Evolutionary conservation across 2,329 filamentous ascomycete species (phyloP).

Genomic region (Monosporascus cannonballus): DNA sequence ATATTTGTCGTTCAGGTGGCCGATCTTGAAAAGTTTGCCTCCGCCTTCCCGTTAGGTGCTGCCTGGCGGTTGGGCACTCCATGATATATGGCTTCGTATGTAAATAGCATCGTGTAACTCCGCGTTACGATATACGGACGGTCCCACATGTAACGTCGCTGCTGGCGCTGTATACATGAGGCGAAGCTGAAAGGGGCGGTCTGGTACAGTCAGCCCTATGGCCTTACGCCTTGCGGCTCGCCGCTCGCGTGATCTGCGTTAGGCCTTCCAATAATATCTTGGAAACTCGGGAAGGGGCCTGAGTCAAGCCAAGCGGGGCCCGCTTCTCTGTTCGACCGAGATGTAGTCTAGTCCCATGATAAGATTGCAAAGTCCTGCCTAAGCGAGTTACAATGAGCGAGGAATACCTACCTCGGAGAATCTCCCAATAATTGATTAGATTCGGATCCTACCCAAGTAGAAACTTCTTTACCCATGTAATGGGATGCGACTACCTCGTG

Average conservation of each 20-base stretch:
- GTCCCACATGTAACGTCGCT: not conserved
- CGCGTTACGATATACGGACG: not conserved
- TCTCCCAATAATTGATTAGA: too few relatives aligned
- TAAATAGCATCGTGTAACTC: not conserved
- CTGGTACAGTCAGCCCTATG: not conserved
- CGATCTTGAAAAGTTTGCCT: not conserved
- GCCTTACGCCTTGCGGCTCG: not conserved
- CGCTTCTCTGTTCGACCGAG: not conserved
- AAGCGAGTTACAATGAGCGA: not conserved
- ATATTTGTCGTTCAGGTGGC: not conserved
- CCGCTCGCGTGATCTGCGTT: not conserved
- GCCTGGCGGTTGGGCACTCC: not conserved
- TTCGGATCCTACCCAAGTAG: too few relatives aligned
- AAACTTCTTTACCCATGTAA: too few relatives aligned
- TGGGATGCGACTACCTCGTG: too few relatives aligned
- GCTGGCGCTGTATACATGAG: not conserved
- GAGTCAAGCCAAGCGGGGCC: not conserved
- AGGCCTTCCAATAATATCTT: not conserved
- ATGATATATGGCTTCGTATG: not conserved
- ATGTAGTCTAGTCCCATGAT: not conserved
- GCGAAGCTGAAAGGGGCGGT: not conserved
- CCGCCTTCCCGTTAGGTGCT: not conserved
- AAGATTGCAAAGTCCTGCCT: not conserved
- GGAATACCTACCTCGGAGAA: too few relatives aligned
- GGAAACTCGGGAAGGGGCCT: not conserved